phyloP scores from a whole-genome alignment of 192 early-diverging fungal species.

The Podila horticola region DNA sequence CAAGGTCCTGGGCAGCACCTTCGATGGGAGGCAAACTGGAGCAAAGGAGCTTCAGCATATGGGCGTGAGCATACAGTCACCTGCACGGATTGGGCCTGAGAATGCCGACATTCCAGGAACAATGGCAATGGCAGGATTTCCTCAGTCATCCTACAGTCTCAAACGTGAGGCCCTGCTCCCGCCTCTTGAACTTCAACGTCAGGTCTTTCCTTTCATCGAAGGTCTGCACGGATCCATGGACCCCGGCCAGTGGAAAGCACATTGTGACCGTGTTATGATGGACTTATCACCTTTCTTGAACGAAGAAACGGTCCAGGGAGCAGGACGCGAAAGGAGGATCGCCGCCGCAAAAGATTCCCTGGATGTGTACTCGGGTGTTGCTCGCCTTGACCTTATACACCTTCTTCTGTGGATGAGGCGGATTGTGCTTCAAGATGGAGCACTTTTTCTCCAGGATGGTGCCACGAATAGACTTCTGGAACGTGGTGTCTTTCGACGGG shows the following conservation, averaged over 20 bases:
- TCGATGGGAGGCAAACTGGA: neutral
- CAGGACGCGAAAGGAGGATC: neutral
- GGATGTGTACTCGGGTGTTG: neutral
- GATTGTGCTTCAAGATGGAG: constrained; percentile 3
- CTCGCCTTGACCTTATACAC: neutral
- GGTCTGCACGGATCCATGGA: neutral
- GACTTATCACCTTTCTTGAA: neutral
- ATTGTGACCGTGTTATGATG: constrained; percentile 11
- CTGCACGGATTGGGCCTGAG: constrained; percentile 3
- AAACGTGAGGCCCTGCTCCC: neutral
- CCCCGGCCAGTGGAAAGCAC: neutral
- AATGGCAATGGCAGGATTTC: constrained; percentile 12
- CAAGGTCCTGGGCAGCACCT: neutral
- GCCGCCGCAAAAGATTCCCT: neutral
- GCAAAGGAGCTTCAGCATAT: constrained; percentile 1
- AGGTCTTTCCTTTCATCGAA: constrained; percentile 5
- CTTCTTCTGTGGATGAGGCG: constrained; percentile 7
- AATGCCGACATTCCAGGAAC: neutral
- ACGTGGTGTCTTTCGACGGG: neutral
- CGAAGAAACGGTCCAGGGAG: neutral
- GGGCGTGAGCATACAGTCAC: neutral
- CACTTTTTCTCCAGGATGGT: neutral
- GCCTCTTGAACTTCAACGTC: constrained; percentile 9
- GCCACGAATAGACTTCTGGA: constrained; percentile 2
- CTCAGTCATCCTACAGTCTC: neutral